phyloP scores from a whole-genome alignment of 345 rosid genomes.

The Anastatica hierochuntica region DNA sequence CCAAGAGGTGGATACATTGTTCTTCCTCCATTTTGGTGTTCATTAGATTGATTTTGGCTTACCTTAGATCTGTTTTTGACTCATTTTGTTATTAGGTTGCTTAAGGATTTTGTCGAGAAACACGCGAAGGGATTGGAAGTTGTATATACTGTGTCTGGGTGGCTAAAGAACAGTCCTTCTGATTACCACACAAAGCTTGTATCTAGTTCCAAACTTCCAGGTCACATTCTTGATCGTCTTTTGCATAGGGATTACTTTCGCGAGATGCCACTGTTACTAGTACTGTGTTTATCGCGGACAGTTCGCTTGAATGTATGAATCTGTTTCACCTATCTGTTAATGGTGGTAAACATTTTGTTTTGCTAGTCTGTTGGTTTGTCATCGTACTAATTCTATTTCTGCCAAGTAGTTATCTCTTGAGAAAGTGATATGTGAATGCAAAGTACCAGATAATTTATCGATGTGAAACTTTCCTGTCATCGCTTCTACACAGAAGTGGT shows the following conservation, averaged over 20 bases:
- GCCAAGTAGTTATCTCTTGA: not conserved
- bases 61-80: not conserved
- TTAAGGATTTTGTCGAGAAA: constrained; percentile 58
- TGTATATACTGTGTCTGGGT: constrained; percentile 70
- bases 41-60: not conserved
- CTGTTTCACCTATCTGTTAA: too few species aligned
- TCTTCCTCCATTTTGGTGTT: not conserved
- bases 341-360: too few species aligned
- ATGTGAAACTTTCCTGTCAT: constrained; percentile 3
- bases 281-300: too few species aligned
- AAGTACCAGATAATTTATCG: not conserved
- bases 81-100: constrained; percentile 46
- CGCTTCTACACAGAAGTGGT: constrained; percentile 53
- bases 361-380: not conserved
- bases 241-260: not conserved
- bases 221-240: constrained; percentile 20
- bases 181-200: constrained; percentile 60
- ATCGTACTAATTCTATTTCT: not conserved
- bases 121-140: constrained; percentile 51
- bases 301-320: too few species aligned
- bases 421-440: not conserved
- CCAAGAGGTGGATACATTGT: constrained; percentile 59
- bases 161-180: constrained; percentile 54
- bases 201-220: constrained; percentile 57
- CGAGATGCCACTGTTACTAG: not conserved